Evolutionary conservation across 176 grass and related monocot species (phyloP), one percentile per base, ranked within the genome.

Genomic region (Pontederia paniculata): DNA sequence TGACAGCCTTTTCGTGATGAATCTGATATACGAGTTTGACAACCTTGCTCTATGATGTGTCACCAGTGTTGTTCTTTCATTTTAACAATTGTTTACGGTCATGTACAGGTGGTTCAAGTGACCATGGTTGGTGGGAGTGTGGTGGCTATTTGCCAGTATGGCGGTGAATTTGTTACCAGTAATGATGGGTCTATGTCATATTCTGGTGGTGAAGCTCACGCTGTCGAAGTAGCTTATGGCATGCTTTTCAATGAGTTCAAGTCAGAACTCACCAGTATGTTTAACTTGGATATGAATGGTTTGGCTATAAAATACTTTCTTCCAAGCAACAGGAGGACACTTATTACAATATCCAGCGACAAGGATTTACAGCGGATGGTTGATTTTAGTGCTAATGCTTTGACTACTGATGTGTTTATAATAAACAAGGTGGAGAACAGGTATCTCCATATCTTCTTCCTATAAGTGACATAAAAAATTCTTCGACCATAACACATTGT

Each of bases 301-400:
- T 73, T 97, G 76, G 83, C 80, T 16, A 70, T 97, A 25, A 97
- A 97, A 50, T 97, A 97, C 53, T 97, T 97, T 47, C 85, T 97
- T 18, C 91, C 91, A 0, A 90, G 86, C 73, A 97, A 97, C 53
- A 72, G 79, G 59, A 71, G 77, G 50, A 90, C 86, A 2, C 76
- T 90, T 42, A 97, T 97, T 72, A 87, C 83, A 64, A 70, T 97
- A 66, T 97, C 91, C 23, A 76, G 74, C 66, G 91, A 97, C 59
- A 70, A 85, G 57, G 91, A 97, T 79, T 78, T 97, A 60, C 86
- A 87, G 68, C 70, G 91, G 58, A 97, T 97, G 91, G 77, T 97
- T 71, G 86, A 97, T 70, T 97, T 90, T 77, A 89, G 75, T 74
- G 47, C 69, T 37, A 81, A 69, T 81, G 74, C 72, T 59, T 63